Evolutionary conservation across 768 basidiomycete genomes (phyloP), one percentile per base, ranked within the genome.

Genomic region (Russula lepida): DNA sequence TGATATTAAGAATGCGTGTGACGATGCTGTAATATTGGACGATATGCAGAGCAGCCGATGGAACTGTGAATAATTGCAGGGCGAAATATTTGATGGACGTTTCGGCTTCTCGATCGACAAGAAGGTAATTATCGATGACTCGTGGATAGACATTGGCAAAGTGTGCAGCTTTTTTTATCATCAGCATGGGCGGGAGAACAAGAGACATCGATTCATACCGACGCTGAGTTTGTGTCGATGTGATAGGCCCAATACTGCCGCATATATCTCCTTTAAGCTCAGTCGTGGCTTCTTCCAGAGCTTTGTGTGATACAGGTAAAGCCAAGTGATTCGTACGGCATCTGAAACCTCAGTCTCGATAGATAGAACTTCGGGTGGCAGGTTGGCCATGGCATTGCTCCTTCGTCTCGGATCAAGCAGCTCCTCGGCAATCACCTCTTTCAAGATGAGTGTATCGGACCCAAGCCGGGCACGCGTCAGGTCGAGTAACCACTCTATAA

Each of bases 51-150:
- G 91, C 86, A 54, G 95, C 84, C 2, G 86, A 88, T 0, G 94
- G 94, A 1, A 92, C 88, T 0, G 94, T 93, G 75, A 97, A 97
- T 35, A 98, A 80, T 69, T 97, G 92, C 6, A 95, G 78, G 17
- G 92, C 89, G 64, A 95, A 90, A 70, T 92, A 93, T 69, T 95
- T 89, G 76, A 98, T 88, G 17, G 91, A 94, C 7, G 92, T 92
- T 70, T 99, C 97, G 0, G 91, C 88, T 71, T 99, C 95, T 13
- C 95, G 83, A 67, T 98, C 97, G 23, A 89, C 83, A 48, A 95
- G 83, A 9, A 98, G 84, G 73, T 95, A 98, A 2, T 92, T 84
- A 66, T 95, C 91, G 67, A 95, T 88, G 52, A 98, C 78, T 7
- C 86, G 81, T 59, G 86, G 86, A 73, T 98, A 99, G 11, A 92